phyloP scores from a whole-genome alignment of 2,329 filamentous ascomycete species.

The Colletotrichum noveboracense region DNA sequence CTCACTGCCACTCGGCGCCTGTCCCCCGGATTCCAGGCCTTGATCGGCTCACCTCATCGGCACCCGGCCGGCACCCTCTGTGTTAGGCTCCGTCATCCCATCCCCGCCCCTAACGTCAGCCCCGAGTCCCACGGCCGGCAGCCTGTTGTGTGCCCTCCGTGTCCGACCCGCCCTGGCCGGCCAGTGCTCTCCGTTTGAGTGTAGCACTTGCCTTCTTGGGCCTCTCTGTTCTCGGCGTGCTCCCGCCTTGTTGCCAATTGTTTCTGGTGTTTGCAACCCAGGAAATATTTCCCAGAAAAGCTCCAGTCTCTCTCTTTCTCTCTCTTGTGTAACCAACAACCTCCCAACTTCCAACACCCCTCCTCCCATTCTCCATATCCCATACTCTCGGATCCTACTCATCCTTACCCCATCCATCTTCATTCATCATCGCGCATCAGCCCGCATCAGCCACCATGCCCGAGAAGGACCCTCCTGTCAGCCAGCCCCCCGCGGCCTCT shows the following conservation, averaged over 20 bases:
- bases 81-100: neutral
- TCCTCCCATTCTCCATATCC: neutral
- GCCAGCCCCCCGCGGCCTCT: neutral
- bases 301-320: neutral
- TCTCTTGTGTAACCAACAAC: neutral
- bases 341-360: neutral
- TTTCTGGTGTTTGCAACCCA: neutral
- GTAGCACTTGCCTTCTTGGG: neutral
- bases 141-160: neutral
- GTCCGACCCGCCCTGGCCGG: neutral
- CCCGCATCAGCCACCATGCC: neutral
- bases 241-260: neutral
- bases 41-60: neutral
- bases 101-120: conserved; percentile 4
- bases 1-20: neutral
- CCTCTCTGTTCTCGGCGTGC: neutral
- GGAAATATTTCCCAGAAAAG: neutral
- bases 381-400: neutral
- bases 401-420: neutral
- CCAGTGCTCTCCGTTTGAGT: neutral
- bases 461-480: neutral
- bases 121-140: conserved; percentile 1
- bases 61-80: neutral
- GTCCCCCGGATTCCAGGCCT: neutral
- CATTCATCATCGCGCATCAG: neutral